A percentile compares a stretch with the other conserved stretches of the same genome.
Evolutionary conservation across 1,284 basidiomycete genomes (phyloP).

Genomic region (Austroboletus olivaceoglutinosus): DNA sequence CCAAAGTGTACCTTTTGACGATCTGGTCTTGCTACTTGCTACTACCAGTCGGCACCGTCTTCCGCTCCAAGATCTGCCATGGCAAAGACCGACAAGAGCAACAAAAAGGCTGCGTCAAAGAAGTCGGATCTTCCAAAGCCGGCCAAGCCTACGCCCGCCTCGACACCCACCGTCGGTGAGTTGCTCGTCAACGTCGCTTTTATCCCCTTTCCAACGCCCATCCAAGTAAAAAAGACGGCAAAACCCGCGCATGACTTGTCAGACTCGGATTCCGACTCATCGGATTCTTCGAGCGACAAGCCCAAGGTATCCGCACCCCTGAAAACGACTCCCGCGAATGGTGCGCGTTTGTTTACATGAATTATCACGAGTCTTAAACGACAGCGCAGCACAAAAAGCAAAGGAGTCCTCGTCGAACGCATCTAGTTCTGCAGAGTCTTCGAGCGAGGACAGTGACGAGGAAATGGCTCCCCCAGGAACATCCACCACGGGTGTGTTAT

Average conservation of each 20-base stretch:
- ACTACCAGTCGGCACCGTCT: background rate
- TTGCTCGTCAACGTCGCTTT: background rate
- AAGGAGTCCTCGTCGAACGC: constrained; percentile 6
- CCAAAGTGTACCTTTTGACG: constrained; percentile 5
- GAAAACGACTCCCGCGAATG: constrained; percentile 1
- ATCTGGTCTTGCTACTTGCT: background rate
- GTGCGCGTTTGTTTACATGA: background rate
- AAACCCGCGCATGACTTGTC: constrained; percentile 3
- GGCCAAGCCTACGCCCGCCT: no score
- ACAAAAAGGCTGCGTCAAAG: constrained; percentile 21
- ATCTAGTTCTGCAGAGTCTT: background rate
- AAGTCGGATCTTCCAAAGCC: constrained; percentile 8
- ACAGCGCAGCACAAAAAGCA: background rate
- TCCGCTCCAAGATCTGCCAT: constrained; percentile 19
- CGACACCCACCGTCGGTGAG: constrained; percentile 1
- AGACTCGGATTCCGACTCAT: constrained; percentile 12
- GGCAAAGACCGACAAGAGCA: constrained; percentile 46
- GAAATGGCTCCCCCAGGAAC: background rate
- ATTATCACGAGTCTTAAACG: background rate
- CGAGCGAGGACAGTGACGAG: background rate
- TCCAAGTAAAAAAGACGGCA: constrained; percentile 2
- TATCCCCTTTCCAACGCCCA: background rate
- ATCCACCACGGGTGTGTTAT: no score
- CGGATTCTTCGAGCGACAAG: constrained; percentile 8
- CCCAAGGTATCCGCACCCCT: background rate